Percentiles rank a stretch among this genome's conserved stretches.
Conservation (phyloP, 1,284 basidiomycete genomes). For the Irpex sp. region DNA sequence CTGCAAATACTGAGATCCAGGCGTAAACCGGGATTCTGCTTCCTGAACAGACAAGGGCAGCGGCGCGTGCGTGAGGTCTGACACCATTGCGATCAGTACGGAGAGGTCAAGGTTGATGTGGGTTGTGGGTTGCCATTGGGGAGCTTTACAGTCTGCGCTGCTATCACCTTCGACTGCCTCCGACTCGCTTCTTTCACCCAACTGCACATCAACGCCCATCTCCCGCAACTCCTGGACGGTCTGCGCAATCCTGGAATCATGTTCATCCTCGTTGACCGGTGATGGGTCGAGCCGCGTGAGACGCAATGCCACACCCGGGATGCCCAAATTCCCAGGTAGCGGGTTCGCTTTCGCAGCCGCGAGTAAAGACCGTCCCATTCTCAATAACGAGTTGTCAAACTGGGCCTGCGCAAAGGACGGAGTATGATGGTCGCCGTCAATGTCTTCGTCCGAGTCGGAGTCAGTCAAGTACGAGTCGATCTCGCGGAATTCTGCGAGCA, state of each 20-base stretch:
- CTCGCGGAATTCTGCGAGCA: conserved; percentile 76
- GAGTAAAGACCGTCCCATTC: conserved; percentile 59
- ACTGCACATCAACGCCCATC: conserved; percentile 64
- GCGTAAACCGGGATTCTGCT: conserved; percentile 60
- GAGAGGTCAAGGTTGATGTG: conserved; percentile 79
- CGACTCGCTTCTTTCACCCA: conserved; percentile 51
- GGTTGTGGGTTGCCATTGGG: conserved; percentile 38
- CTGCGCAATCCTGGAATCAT: conserved; percentile 57
- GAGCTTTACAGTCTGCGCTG: conserved; percentile 21
- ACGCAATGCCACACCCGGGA: conserved; percentile 51
- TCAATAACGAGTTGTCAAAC: conserved; percentile 70
- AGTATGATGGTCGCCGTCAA: conserved; percentile 10
- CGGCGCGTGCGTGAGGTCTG: conserved; percentile 74
- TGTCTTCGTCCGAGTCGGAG: conserved; percentile 43
- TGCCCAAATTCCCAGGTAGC: conserved; percentile 24
- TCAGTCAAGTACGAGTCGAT: conserved; percentile 78
- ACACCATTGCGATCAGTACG: conserved; percentile 76
- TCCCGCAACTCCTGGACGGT: conserved; percentile 53
- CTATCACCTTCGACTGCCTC: conserved; percentile 15
- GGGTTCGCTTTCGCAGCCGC: conserved; percentile 57
- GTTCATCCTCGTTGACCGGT: conserved; percentile 32
- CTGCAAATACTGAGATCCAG: conserved; percentile 49
- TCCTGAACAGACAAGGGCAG: conserved; percentile 56
- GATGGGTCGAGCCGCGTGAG: conserved; percentile 64
- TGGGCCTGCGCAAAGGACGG: conserved; percentile 44